Conservation (phyloP, 768 basidiomycete genomes). For the Lactifluus pinguis region DNA sequence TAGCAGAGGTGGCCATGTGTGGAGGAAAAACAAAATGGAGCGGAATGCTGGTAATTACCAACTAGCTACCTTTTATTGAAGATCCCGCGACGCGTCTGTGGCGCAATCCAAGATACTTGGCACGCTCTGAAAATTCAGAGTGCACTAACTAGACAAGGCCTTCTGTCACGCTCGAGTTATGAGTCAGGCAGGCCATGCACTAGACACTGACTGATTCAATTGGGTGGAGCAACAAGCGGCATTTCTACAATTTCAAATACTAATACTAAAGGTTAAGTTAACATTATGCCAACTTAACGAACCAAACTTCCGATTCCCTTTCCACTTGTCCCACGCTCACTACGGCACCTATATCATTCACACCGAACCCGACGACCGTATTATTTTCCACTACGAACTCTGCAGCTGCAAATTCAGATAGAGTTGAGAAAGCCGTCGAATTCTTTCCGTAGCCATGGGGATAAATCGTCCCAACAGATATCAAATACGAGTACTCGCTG, state of each 20-base stretch:
- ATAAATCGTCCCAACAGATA: conserved; percentile 1
- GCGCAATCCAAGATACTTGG: not conserved
- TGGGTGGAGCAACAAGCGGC: no score
- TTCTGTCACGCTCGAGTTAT: not conserved
- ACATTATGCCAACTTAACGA: not conserved
- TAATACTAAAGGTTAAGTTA: no score
- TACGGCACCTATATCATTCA: not conserved
- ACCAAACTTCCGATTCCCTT: conserved; percentile 4
- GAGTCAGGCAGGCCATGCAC: not conserved
- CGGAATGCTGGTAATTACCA: not conserved
- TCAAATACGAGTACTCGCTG: not conserved
- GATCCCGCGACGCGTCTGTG: not conserved
- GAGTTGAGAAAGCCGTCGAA: not conserved
- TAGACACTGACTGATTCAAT: not conserved
- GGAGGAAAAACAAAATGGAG: not conserved
- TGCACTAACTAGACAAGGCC: not conserved
- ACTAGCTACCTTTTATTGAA: not conserved
- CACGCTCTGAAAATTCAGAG: not conserved
- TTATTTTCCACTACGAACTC: conserved; percentile 1
- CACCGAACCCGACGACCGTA: not conserved
- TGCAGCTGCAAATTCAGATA: not conserved
- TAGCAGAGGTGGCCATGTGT: conserved; percentile 3
- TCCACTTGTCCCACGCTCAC: not conserved
- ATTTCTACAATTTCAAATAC: not conserved
- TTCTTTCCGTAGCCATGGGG: conserved; percentile 12